Conservation (phyloP, 2,329 filamentous ascomycete genomes). For the Ophiostoma perfectum region DNA sequence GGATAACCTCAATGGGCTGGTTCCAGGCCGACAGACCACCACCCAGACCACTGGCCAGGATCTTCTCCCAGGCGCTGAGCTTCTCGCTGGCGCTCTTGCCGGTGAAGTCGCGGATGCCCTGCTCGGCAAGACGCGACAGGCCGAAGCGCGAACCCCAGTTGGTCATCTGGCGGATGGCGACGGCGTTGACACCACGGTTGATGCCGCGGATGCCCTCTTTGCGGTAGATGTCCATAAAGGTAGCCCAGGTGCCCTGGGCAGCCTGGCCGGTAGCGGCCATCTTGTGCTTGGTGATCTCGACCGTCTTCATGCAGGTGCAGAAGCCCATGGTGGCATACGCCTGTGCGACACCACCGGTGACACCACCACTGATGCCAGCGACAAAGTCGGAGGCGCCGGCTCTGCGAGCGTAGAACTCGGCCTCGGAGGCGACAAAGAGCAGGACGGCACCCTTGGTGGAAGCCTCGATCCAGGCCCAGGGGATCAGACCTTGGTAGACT, state of each 20-base stretch:
- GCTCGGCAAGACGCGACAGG: slow-evolving; percentile 84
- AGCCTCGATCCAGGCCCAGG: slow-evolving; percentile 99
- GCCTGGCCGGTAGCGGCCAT: slow-evolving; percentile 75
- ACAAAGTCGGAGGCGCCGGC: slow-evolving; percentile 82
- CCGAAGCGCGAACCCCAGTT: slow-evolving; percentile 99
- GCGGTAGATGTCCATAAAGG: slow-evolving; percentile 96
- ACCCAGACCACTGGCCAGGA: slow-evolving; percentile 77
- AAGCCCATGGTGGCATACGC: slow-evolving; percentile 99
- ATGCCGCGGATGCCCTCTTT: slow-evolving; percentile 90
- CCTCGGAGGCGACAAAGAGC: slow-evolving; percentile 97
- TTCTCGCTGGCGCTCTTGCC: slow-evolving; percentile 76
- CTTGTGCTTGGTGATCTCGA: slow-evolving; percentile 99
- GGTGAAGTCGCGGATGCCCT: slow-evolving; percentile 71
- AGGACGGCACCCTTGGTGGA: slow-evolving; percentile 99
- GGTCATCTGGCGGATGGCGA: slow-evolving; percentile 97
- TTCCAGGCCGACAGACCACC: slow-evolving; percentile 98
- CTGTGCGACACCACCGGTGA: slow-evolving; percentile 91
- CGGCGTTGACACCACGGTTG: slow-evolving; percentile 98
- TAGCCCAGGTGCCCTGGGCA: slow-evolving; percentile 84
- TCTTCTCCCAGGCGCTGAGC: slow-evolving; percentile 77
- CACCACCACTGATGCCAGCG: slow-evolving; percentile 82
- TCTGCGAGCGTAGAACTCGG: slow-evolving; percentile 85
- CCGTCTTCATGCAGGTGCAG: slow-evolving; percentile 99
- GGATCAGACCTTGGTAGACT: slow-evolving; percentile 99
- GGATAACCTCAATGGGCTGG: slow-evolving; percentile 99